phyloP scores from a whole-genome alignment of 257 asterid species.

The Solanum chilense region DNA sequence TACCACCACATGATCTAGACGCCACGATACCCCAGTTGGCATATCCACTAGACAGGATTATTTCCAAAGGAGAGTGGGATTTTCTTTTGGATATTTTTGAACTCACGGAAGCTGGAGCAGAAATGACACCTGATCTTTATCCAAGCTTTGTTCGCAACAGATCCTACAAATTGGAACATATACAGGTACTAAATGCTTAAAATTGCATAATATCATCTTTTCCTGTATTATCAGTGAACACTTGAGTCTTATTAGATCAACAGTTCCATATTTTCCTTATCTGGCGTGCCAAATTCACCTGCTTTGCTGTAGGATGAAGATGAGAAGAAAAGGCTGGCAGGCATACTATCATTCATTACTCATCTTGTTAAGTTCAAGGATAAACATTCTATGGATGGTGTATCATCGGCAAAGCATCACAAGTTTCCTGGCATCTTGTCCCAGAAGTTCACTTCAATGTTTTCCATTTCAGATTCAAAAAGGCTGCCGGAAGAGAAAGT shows the following conservation, averaged over 20 bases:
- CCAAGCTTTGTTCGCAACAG: constrained; percentile 81
- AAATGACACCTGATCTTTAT: constrained; percentile 25
- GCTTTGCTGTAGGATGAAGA: constrained; percentile 37
- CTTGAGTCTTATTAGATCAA: neutral
- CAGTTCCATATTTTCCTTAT: neutral
- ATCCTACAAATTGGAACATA: constrained; percentile 21
- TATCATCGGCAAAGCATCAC: constrained; percentile 57
- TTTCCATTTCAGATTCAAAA: constrained; percentile 22
- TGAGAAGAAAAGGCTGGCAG: constrained; percentile 39
- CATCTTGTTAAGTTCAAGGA: constrained; percentile 84
- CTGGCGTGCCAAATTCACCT: neutral
- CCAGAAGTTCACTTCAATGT: constrained; percentile 62
- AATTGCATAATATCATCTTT: neutral
- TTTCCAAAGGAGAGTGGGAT: constrained; percentile 81
- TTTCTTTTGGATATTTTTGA: constrained; percentile 51
- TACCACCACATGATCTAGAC: constrained; percentile 60
- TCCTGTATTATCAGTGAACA: neutral
- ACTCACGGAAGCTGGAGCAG: constrained; percentile 24
- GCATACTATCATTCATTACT: constrained; percentile 62
- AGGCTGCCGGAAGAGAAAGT: constrained; percentile 40
- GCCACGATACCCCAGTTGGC: constrained; percentile 55
- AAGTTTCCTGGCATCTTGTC: constrained; percentile 45
- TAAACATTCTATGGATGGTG: constrained; percentile 61
- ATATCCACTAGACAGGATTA: constrained; percentile 73
- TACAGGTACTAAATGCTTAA: constrained; percentile 33